Evolutionary conservation across 2,329 filamentous ascomycete species (phyloP), one percentile per base, ranked within the genome.

Genomic region (Diaporthe aspalathi): DNA sequence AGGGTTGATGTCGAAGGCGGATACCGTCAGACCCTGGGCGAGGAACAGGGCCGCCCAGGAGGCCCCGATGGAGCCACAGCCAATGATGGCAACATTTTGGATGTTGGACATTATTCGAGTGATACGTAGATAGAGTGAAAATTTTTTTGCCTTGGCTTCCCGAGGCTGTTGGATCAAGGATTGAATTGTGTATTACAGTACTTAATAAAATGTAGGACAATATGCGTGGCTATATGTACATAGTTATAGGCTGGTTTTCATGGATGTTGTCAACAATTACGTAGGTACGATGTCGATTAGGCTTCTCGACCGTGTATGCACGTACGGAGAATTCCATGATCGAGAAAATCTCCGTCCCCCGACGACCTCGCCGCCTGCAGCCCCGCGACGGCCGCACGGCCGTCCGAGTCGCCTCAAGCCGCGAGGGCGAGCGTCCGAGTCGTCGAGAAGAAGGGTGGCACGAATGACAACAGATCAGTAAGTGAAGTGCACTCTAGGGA

Each of bases 1-100:
- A 16, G 79, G 76, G 8, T 79, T 80, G 65, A 82, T 81, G 70
- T 85, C 82, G n/a, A 80, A 82, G 22, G 81, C 80, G 5, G 81
- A 75, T n/a, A 84, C 83, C 22, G 68, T 68, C 14, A 80, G 75
- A 12, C 79, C 76, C 57, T 78, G 76, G 6, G 79, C 77, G 8
- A 81, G 75, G 65, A 79, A 77, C 4, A 81, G 74, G 12, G 80
- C 80, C 2, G 82, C 80, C 83, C 83, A 85, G 14, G 79, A 81
- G 22, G 81, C 79, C 3, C 79, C 79, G 20, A 80, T 79, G 27
- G 79, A 77, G 40, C 79, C 79, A 7, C 77, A 78, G 38, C 79
- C 79, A 27, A 81, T 74, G 32, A 81, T 78, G 67, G 78, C 76
- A 12, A 79, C 76, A 12, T 76, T 75, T 53, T 71, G 70, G 66